Evolutionary conservation across 768 basidiomycete species (phyloP).

Genomic region (Cystofilobasidium capitatum): DNA sequence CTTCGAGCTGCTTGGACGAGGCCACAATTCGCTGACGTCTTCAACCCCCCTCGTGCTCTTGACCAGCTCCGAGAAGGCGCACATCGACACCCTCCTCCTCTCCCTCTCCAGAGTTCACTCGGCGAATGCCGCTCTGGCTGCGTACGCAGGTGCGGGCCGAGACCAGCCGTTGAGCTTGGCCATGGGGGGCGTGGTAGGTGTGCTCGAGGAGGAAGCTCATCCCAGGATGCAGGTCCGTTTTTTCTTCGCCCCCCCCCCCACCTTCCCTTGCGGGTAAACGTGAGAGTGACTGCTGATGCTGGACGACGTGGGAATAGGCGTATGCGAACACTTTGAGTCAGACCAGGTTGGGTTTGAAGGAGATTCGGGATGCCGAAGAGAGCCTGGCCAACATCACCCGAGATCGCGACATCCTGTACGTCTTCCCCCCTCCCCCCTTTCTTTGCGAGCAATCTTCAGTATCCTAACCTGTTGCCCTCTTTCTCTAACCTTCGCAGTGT

Average conservation of each 20-base stretch:
- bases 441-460: not conserved
- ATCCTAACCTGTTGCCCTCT: not conserved
- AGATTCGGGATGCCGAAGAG: conserved; percentile 28
- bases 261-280: not conserved
- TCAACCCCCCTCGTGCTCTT: not conserved
- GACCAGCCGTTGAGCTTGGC: conserved; percentile 15
- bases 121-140: conserved; percentile 21
- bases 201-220: conserved; percentile 22
- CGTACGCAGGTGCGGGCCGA: conserved; percentile 22
- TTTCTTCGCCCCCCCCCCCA: not conserved
- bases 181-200: conserved; percentile 24
- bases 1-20: not conserved
- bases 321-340: conserved; percentile 20
- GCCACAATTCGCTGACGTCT: not conserved
- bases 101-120: conserved; percentile 22
- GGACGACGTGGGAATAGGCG: not conserved
- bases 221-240: conserved; percentile 19
- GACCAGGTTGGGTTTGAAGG: conserved; percentile 21
- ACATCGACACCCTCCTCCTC: conserved; percentile 23
- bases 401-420: conserved; percentile 27
- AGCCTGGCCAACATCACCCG: conserved; percentile 20
- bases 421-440: not conserved
- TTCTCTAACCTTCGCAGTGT: conserved; percentile 12
- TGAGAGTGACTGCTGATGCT: not conserved
- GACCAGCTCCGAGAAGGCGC: conserved; percentile 22